phyloP scores from a whole-genome alignment of 139 green algal species.

The Zygnema cylindricum region DNA sequence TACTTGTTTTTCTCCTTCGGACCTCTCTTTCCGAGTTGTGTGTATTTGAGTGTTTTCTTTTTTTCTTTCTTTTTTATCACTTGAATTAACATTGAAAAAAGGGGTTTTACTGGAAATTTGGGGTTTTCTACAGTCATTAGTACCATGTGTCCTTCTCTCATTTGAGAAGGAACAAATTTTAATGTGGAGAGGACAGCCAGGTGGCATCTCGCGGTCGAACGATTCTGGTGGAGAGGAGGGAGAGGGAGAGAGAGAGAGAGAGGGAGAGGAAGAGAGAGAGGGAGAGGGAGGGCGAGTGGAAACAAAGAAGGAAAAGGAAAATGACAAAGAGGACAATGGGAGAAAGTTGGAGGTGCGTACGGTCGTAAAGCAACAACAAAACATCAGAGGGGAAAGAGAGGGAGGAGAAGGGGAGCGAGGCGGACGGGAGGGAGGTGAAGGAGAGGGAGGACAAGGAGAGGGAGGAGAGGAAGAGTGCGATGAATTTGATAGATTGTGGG shows the following conservation, averaged over 20 bases:
- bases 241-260: background rate
- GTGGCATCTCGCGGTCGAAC: background rate
- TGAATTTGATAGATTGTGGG: constrained; percentile 28
- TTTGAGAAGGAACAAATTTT: constrained; percentile 58
- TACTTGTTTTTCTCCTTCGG: no score
- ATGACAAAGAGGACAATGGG: background rate
- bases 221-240: no score
- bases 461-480: background rate
- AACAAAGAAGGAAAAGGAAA: background rate
- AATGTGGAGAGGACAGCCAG: constrained; percentile 40
- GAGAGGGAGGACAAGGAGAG: background rate
- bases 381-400: background rate
- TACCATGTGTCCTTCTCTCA: constrained; percentile 56
- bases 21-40: background rate
- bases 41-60: background rate
- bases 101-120: no score
- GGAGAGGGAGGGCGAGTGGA: background rate
- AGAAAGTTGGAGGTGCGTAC: background rate
- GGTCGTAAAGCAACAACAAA: background rate
- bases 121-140: constrained; percentile 41
- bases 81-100: no score
- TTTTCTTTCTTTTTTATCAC: background rate
- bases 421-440: background rate
- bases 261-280: background rate
- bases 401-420: constrained; percentile 12